Evolutionary conservation across 371 early-diverging fungal genomes (phyloP).

Genomic region (Rhizopus stolonifer): DNA sequence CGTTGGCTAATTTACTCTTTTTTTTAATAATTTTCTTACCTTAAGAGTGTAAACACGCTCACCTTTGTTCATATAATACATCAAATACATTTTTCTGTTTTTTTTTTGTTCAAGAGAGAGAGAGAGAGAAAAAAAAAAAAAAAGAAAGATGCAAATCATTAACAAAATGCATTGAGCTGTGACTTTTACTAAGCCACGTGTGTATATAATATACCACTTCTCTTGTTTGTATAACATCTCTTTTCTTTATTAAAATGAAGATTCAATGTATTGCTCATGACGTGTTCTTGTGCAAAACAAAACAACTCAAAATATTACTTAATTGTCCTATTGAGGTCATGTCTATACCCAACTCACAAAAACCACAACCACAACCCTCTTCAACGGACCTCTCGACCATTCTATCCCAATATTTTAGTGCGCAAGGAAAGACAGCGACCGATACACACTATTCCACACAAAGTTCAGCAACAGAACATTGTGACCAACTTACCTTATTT

Average conservation of each 20-base stretch:
- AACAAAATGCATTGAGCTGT: too few relatives aligned
- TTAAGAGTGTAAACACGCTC: constrained; percentile 97
- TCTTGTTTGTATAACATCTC: neutral
- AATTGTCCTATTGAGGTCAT: constrained; percentile 45
- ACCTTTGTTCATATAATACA: constrained; percentile 80
- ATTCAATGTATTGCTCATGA: constrained; percentile 37
- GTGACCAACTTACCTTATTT: constrained; percentile 39
- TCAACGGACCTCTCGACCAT: constrained; percentile 8
- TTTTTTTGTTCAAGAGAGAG: neutral
- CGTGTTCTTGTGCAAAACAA: constrained; percentile 40
- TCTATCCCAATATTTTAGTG: constrained; percentile 10
- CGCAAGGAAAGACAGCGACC: constrained; percentile 21
- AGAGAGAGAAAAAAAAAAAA: too few relatives aligned
- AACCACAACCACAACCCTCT: neutral
- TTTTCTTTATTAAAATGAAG: constrained; percentile 20
- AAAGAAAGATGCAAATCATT: too few relatives aligned
- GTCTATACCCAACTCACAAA: constrained; percentile 9
- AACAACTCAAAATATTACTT: constrained; percentile 35
- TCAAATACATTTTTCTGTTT: neutral
- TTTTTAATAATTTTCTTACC: constrained; percentile 45
- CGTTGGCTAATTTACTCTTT: neutral
- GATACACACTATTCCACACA: too few relatives aligned
- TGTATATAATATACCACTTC: neutral
- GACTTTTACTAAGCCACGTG: neutral
- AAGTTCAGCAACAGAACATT: constrained; percentile 15